phyloP scores from a whole-genome alignment of 306 rosid genomes.

The Rosa lucieae region DNA sequence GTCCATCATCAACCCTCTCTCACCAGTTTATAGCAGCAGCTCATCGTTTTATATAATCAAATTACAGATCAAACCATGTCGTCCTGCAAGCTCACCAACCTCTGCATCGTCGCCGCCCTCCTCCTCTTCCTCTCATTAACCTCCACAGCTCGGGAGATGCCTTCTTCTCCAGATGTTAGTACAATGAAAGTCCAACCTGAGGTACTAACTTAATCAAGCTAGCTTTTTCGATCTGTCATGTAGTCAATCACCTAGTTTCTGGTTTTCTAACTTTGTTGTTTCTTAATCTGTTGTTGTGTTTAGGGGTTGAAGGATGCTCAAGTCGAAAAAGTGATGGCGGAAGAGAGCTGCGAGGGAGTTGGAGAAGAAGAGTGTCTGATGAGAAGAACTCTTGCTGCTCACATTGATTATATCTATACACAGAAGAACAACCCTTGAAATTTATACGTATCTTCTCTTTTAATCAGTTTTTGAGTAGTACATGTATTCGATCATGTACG shows the following conservation, averaged over 20 bases:
- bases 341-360: slow-evolving; percentile 63
- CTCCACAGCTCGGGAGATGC: slow-evolving; percentile 26
- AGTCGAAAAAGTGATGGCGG: slow-evolving; percentile 34
- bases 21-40: background rate
- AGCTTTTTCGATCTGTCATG: background rate
- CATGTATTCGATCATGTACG: background rate
- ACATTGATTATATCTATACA: slow-evolving; percentile 79
- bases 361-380: slow-evolving; percentile 75
- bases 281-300: background rate
- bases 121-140: slow-evolving; percentile 18
- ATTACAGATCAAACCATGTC: slow-evolving; percentile 31
- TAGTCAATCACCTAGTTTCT: background rate
- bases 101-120: slow-evolving; percentile 34
- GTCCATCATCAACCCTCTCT: slow-evolving; percentile 5
- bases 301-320: slow-evolving; percentile 42
- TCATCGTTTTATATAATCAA: background rate
- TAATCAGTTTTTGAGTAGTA: background rate
- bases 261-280: background rate
- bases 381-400: slow-evolving; percentile 90
- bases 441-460: background rate
- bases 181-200: slow-evolving; percentile 25
- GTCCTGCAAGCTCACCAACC: slow-evolving; percentile 36
- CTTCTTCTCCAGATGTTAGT: slow-evolving; percentile 23
- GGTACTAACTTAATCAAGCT: slow-evolving; percentile 26
- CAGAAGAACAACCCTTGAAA: slow-evolving; percentile 62